Percentiles rank a stretch among this genome's conserved stretches.
Conservation (phyloP, 2,329 filamentous ascomycete genomes). For the Alternaria triticimaculans region DNA sequence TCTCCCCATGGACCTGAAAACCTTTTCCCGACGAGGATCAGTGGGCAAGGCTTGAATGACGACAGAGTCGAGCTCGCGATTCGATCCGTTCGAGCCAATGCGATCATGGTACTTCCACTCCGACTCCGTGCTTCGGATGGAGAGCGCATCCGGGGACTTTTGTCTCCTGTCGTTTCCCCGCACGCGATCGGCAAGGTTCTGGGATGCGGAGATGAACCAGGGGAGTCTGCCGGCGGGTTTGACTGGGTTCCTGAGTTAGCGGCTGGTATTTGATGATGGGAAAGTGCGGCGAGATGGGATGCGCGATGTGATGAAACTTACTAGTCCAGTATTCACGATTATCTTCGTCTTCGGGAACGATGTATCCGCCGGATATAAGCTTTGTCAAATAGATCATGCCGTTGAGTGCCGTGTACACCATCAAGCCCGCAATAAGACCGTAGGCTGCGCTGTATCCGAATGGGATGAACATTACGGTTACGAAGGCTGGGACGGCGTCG, state of each 20-base stretch:
- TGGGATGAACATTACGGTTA: conserved; percentile 84
- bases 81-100: conserved; percentile 33
- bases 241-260: conserved; percentile 25
- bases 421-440: conserved; percentile 80
- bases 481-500: conserved; percentile 82
- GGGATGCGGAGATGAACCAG: conserved; percentile 26
- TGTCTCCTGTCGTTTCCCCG: conserved; percentile 8
- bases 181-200: conserved; percentile 35
- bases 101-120: conserved; percentile 34
- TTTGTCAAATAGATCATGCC: conserved; percentile 72
- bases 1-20: conserved; percentile 25
- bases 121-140: conserved; percentile 34
- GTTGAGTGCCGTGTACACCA: conserved; percentile 79
- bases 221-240: conserved; percentile 23
- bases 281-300: background rate
- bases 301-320: conserved; percentile 48
- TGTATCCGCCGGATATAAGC: conserved; percentile 68
- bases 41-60: conserved; percentile 30
- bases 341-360: conserved; percentile 77
- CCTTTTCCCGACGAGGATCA: conserved; percentile 38
- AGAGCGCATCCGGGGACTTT: conserved; percentile 26
- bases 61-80: conserved; percentile 39
- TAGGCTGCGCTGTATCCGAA: conserved; percentile 90
- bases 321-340: conserved; percentile 82
- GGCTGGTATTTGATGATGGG: background rate